Percentiles rank a stretch among this genome's conserved stretches.
Evolutionary conservation across 1,284 basidiomycete species (phyloP).

Genomic region (Sanghuangporus sanghuang): DNA sequence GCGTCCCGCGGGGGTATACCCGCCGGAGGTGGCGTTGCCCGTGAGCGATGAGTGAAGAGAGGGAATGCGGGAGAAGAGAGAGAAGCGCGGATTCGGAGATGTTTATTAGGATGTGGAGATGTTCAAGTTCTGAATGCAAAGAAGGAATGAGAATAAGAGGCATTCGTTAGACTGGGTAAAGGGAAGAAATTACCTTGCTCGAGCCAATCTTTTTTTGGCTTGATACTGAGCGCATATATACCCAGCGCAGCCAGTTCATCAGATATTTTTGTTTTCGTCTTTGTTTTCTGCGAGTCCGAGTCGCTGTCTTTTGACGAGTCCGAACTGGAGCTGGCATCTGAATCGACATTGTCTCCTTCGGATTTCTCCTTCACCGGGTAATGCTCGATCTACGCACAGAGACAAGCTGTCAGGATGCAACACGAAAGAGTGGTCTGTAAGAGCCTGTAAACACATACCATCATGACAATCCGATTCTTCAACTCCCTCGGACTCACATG

Average conservation of each 20-base stretch:
- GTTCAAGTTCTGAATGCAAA: slow-evolving; percentile 28
- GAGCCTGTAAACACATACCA: slow-evolving; percentile 34
- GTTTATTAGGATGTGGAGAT: slow-evolving; percentile 50
- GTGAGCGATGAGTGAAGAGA: slow-evolving; percentile 34
- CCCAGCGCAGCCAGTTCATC: slow-evolving; percentile 45
- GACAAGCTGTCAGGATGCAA: neutral
- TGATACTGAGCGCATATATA: slow-evolving; percentile 54
- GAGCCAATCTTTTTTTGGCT: slow-evolving; percentile 47
- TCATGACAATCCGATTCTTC: slow-evolving; percentile 50
- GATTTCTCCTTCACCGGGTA: slow-evolving; percentile 25
- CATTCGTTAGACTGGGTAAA: neutral
- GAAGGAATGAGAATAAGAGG: slow-evolving; percentile 7
- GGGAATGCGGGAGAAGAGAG: slow-evolving; percentile 34
- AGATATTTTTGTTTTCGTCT: slow-evolving; percentile 33
- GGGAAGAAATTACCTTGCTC: slow-evolving; percentile 24
- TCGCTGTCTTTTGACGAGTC: neutral
- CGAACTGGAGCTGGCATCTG: neutral
- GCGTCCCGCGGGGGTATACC: slow-evolving; percentile 54
- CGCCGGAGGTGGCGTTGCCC: slow-evolving; percentile 44
- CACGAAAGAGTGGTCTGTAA: neutral
- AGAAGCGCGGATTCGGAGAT: slow-evolving; percentile 48
- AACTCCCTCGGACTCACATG: slow-evolving; percentile 42
- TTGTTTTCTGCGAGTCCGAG: slow-evolving; percentile 13
- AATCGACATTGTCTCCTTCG: neutral
- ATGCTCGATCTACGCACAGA: slow-evolving; percentile 45